A percentile compares a stretch with the other conserved stretches of the same genome.
phyloP scores from a whole-genome alignment of 1,284 basidiomycete genomes.

The Sporisorium sorghi region DNA sequence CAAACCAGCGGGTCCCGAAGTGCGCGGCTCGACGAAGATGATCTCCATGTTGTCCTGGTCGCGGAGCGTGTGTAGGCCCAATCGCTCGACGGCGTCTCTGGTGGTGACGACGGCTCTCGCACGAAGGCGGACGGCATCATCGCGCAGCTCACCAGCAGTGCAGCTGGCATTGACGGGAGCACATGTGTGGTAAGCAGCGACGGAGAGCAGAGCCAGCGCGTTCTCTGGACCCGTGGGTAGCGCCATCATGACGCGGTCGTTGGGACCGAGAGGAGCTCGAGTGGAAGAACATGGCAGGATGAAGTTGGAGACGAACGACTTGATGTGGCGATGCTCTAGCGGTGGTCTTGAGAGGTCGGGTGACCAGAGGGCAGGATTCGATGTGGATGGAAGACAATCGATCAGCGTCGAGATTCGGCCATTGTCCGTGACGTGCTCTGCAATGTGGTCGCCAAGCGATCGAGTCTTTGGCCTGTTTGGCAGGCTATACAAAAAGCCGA shows the following conservation, averaged over 20 bases:
- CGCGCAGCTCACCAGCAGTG: slow-evolving; percentile 67
- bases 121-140: slow-evolving; percentile 67
- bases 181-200: slow-evolving; percentile 67
- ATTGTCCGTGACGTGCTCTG: slow-evolving; percentile 66
- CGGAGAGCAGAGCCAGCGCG: slow-evolving; percentile 63
- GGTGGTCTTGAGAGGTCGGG: slow-evolving; percentile 66
- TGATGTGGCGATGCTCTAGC: slow-evolving; percentile 64
- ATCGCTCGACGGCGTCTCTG: slow-evolving; percentile 62
- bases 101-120: slow-evolving; percentile 68
- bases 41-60: slow-evolving; percentile 67
- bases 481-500: slow-evolving; percentile 63
- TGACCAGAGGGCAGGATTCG: slow-evolving; percentile 65
- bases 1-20: slow-evolving; percentile 63
- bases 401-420: slow-evolving; percentile 61
- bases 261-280: slow-evolving; percentile 53
- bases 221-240: slow-evolving; percentile 68
- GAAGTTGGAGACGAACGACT: slow-evolving; percentile 62
- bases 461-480: slow-evolving; percentile 52
- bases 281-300: slow-evolving; percentile 53
- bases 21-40: slow-evolving; percentile 64
- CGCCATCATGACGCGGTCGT: slow-evolving; percentile 69
- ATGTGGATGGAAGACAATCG: slow-evolving; percentile 64
- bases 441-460: slow-evolving; percentile 67
- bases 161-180: slow-evolving; percentile 68
- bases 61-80: slow-evolving; percentile 57